phyloP scores from a whole-genome alignment of 2,329 filamentous ascomycete species.

The Ophiostoma pallidulum region DNA sequence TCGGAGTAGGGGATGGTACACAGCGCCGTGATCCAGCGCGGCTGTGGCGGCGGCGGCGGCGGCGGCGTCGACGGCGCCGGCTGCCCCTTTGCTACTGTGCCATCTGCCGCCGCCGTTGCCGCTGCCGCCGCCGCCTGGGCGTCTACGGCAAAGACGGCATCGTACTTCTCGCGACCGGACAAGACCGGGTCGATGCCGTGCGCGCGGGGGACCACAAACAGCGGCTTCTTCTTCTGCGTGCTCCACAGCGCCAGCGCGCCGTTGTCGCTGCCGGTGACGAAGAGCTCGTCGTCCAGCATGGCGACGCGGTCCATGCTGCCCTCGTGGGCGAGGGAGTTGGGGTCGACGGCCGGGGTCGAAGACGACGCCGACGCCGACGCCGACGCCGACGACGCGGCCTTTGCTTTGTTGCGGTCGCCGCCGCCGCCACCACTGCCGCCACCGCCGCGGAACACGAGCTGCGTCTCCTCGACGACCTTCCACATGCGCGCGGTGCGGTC shows the following conservation, averaged over 20 bases:
- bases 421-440: slow-evolving; percentile 55
- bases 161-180: slow-evolving; percentile 43
- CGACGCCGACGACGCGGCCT: slow-evolving; percentile 34
- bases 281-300: slow-evolving; percentile 78
- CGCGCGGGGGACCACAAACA: slow-evolving; percentile 68
- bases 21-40: slow-evolving; percentile 85
- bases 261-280: slow-evolving; percentile 90
- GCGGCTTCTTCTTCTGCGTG: slow-evolving; percentile 86
- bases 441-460: slow-evolving; percentile 88
- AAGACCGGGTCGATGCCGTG: slow-evolving; percentile 75
- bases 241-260: slow-evolving; percentile 82
- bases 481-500: slow-evolving; percentile 88
- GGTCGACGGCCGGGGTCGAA: slow-evolving; percentile 5
- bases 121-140: too few species aligned
- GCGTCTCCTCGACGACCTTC: slow-evolving; percentile 93
- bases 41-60: slow-evolving; percentile 54
- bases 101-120: too few species aligned
- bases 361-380: too few species aligned
- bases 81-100: too few species aligned
- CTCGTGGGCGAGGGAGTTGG: slow-evolving; percentile 42
- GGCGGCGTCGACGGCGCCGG: slow-evolving; percentile 75
- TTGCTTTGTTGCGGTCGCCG: slow-evolving; percentile 23
- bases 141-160: slow-evolving; percentile 22
- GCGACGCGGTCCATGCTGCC: slow-evolving; percentile 88
- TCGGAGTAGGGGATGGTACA: slow-evolving; percentile 83